These are phyloP conservation scores for Periconia sp. DNA, from an alignment of 2,329 filamentous ascomycete genomes.

Conservation along the genomic window DNA sequence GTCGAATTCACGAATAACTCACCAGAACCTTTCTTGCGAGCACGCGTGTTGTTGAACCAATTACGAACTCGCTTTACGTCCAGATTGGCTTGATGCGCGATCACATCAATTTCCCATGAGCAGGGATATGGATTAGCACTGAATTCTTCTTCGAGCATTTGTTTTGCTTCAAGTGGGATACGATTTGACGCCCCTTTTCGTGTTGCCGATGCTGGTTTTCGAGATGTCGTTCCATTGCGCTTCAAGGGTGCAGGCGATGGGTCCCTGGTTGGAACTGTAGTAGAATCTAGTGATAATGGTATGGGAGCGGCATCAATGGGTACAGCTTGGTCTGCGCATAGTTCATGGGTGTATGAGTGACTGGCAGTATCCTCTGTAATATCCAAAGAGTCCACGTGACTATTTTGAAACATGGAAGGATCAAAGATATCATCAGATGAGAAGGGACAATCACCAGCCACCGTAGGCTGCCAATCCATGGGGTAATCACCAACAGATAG, in stretches of 20 bases:
- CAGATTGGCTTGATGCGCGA: conserved; percentile 39
- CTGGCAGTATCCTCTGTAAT: background rate
- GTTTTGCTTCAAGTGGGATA: conserved; percentile 32
- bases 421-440: background rate
- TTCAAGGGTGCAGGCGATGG: background rate
- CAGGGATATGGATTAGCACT: conserved; percentile 38
- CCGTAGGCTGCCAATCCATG: conserved; percentile 31
- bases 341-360: background rate
- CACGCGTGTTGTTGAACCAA: conserved; percentile 41
- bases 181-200: conserved; percentile 34
- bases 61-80: conserved; percentile 39
- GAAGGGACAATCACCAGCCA: background rate
- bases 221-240: conserved; percentile 11
- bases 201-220: conserved; percentile 38
- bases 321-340: background rate
- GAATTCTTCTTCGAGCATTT: conserved; percentile 40
- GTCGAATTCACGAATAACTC: background rate
- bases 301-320: background rate
- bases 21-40: conserved; percentile 35
- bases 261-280: background rate
- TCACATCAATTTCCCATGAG: conserved; percentile 39
- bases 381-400: background rate
- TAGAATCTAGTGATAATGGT: background rate
- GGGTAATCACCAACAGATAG: conserved; percentile 12
- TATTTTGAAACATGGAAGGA: background rate